Evolutionary conservation across 2,329 filamentous ascomycete species (phyloP), one percentile per base, ranked within the genome.

Genomic region (Fusarium circinatum): DNA sequence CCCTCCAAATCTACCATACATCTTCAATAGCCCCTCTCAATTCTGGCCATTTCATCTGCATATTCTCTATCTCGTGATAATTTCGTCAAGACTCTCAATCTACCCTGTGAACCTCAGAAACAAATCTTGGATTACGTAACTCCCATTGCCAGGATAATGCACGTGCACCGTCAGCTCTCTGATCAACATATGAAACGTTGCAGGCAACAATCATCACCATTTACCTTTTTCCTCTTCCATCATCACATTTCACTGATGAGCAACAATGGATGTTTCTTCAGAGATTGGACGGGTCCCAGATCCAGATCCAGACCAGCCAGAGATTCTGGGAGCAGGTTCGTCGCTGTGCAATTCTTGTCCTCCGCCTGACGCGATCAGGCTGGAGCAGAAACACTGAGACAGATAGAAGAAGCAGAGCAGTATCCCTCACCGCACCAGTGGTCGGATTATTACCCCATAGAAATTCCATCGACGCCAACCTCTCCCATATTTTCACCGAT

Each of bases 1-100:
- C 11, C 4, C 0, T 20, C 1, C 24, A 18, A 26, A 26, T 9
- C 8, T 20, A 3, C 24, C 9, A n/a, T 13, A 9, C 0, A 32
- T 20, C 8, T 11, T 20, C 9, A 34, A 8, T 3, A 26, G 5
- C 13, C 11, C 9, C 9, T 20, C 26, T 28, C 22, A 10, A 6
- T 3, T 34, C 4, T 5, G 9, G 5, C 13, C 6, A 24, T 20
- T 3, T 24, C 4, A 51, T 15, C 48, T 51, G 3, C 30, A 12
- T 3, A 20, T 15, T 11, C 4, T 24, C 8, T 3, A 34, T 24
- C n/a, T 20, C 17, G 13, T 52, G 6, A 36, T 36, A 6, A 36
- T 17, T 15, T 26, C 18, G 8, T 12, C 13, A 1, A 52, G 22
- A 52, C 30, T 26, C 13, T 36, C 17, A 20, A 26, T 12, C 20